Conservation (phyloP, 2,329 filamentous ascomycete genomes). For the Colletotrichum camelliae region DNA sequence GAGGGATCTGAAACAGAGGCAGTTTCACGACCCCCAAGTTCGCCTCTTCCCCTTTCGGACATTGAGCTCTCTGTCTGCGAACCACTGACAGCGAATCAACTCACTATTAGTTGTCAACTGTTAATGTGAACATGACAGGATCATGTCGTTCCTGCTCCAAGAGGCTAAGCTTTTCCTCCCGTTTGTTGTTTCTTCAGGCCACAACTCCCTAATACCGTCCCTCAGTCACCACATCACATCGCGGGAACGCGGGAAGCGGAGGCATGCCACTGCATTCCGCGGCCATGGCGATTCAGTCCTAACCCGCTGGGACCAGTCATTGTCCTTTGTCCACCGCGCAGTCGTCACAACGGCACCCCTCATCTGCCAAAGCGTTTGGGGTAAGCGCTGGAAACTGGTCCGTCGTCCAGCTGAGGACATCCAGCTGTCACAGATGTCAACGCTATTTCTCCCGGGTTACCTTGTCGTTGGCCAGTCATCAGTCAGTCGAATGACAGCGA, state of each 20-base stretch:
- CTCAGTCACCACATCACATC: not conserved
- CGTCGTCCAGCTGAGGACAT: not conserved
- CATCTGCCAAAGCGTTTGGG: slow-evolving; percentile 11
- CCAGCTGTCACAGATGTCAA: slow-evolving; percentile 8
- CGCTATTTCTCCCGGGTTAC: not conserved
- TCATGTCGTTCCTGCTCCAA: slow-evolving; percentile 11
- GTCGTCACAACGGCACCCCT: slow-evolving; percentile 8
- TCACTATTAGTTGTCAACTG: not conserved
- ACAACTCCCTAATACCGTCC: not conserved
- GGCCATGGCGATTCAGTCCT: not conserved
- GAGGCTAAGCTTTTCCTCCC: slow-evolving; percentile 16
- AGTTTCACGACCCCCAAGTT: slow-evolving; percentile 16
- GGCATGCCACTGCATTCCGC: not conserved
- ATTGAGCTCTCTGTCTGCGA: slow-evolving; percentile 2
- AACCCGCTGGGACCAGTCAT: slow-evolving; percentile 6
- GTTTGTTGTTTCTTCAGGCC: slow-evolving; percentile 12
- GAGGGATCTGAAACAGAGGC: slow-evolving; percentile 15
- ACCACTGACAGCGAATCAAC: slow-evolving; percentile 17
- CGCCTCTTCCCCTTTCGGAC: slow-evolving; percentile 18
- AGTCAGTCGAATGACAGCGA: not conserved
- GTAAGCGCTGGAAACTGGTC: slow-evolving; percentile 12
- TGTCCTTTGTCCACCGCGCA: slow-evolving; percentile 10
- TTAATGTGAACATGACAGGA: not conserved
- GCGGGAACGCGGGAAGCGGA: not conserved
- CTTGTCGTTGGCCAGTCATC: slow-evolving; percentile 11